Evolutionary conservation across 176 grass and related monocot genomes (phyloP), one percentile per base, ranked within the genome.

Genomic region (Canna indica): DNA sequence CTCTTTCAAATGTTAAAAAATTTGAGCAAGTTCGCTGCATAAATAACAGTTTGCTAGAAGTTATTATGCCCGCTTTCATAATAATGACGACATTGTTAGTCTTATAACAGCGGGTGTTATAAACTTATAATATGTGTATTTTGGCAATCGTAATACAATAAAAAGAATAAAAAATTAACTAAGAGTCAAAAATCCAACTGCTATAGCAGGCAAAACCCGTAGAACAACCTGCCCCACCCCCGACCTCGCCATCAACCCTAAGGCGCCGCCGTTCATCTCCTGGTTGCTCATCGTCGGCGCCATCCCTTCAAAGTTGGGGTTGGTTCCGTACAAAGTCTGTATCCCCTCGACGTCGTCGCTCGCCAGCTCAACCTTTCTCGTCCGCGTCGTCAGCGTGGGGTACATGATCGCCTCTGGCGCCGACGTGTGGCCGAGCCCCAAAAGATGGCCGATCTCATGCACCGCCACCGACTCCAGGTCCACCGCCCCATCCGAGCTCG

Each of bases 391-490:
- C 48, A 99, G 75, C 59, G 78, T 85, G 27, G 94, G 94, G 78
- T 80, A 99, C 94, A 90, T 99, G 79, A 99, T 91, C 75, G 94
- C 78, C 11, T 29, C 70, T 47, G 32, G 6, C 59, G 70, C 82
- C 33, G 75, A 65, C 27, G 89, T 74, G 90, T 99, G 89, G 2
- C 82, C 89, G 0, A 99, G 82, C 12, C 94, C 94, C 12, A 99
- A 84, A 18, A 99, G 81, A 79, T 99, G 94, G 0, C 89, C 94
- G 60, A 99, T 99, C 80, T 99, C 94, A 70, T 99, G 94, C 83
- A 99, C 94, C 3, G 86, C 94, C 59, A 99, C 94, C 1, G 94
- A 99, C 76, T 99, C 94, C 20, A 99, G 83, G 76, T 99, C 94
- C 0, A 99, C 76, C 26, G 94, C 88, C 24, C 0, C 72, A 22